These are phyloP conservation scores for Ogataea angusta DNA, from an alignment of 805 yeast species.

Conservation along the genomic window DNA sequence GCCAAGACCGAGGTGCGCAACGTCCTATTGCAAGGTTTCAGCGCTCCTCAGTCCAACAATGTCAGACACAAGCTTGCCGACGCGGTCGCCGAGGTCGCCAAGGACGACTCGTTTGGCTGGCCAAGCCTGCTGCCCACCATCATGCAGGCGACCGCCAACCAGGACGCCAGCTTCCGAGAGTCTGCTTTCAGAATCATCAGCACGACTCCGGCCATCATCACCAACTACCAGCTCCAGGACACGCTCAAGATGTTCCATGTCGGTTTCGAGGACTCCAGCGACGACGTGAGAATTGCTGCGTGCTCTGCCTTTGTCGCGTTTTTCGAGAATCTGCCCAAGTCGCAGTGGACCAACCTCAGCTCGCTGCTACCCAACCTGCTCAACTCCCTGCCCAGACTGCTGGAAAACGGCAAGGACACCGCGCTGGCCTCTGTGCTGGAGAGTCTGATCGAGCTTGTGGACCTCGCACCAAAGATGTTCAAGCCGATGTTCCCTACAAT, in stretches of 20 bases:
- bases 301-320: conserved; percentile 90
- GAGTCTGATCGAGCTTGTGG: conserved; percentile 84
- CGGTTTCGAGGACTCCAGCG: conserved; percentile 78
- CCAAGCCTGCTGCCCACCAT: conserved; percentile 72
- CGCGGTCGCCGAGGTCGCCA: conserved; percentile 89
- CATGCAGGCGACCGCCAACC: conserved; percentile 50
- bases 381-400: conserved; percentile 81
- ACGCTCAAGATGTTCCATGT: conserved; percentile 67
- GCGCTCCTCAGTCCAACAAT: conserved; percentile 61
- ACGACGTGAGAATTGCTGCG: conserved; percentile 85
- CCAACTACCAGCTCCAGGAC: conserved; percentile 38
- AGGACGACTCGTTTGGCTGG: conserved; percentile 67
- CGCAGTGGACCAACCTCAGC: conserved; percentile 72
- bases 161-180: conserved; percentile 72
- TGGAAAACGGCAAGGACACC: conserved; percentile 72
- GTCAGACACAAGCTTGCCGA: conserved; percentile 92
- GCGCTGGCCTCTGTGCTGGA: conserved; percentile 88
- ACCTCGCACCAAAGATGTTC: conserved; percentile 92
- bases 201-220: conserved; percentile 75
- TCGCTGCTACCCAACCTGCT: conserved; percentile 79
- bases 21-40: conserved; percentile 70
- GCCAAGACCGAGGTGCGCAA: conserved; percentile 62
- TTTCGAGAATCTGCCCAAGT: conserved; percentile 77
- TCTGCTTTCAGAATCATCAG: conserved; percentile 88
- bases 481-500: conserved; percentile 87